These are phyloP conservation scores for Vigna radiata DNA, from an alignment of 306 rosid species.

Conservation along the genomic window DNA sequence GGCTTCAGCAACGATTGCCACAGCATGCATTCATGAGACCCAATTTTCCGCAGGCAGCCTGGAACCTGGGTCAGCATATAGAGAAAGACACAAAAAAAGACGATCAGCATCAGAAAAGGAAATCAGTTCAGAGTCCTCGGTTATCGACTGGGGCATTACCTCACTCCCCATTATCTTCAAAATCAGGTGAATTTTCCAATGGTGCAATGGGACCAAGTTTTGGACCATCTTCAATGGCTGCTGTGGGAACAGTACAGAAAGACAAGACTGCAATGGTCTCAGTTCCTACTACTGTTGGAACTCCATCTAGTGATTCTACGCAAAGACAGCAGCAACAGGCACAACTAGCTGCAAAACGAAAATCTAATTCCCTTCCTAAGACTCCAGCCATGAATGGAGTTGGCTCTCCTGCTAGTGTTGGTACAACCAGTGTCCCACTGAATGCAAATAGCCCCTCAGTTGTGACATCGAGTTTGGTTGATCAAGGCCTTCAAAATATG, in stretches of 20 bases:
- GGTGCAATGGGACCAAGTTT: slow-evolving; percentile 84
- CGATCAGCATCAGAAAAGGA: slow-evolving; percentile 78
- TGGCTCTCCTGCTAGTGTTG: slow-evolving; percentile 90
- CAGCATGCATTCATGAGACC: slow-evolving; percentile 69
- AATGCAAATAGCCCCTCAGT: slow-evolving; percentile 88
- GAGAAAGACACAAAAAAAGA: slow-evolving; percentile 89
- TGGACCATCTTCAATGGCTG: slow-evolving; percentile 62
- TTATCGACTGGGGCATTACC: slow-evolving; percentile 73
- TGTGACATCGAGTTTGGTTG: slow-evolving; percentile 66
- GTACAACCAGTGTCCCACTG: slow-evolving; percentile 64
- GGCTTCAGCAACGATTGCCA: slow-evolving; percentile 64
- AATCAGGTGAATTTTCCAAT: slow-evolving; percentile 91
- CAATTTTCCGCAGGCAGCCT: slow-evolving; percentile 72
- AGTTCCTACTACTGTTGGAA: slow-evolving; percentile 66
- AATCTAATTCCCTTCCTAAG: slow-evolving; percentile 84
- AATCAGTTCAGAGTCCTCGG: slow-evolving; percentile 84
- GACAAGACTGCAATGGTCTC: slow-evolving; percentile 75
- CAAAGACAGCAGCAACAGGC: slow-evolving; percentile 85
- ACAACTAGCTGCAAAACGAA: slow-evolving; percentile 72
- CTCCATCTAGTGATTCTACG: slow-evolving; percentile 77
- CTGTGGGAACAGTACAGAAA: slow-evolving; percentile 70
- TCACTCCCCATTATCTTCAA: slow-evolving; percentile 86
- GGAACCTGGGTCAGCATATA: slow-evolving; percentile 77
- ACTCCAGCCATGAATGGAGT: slow-evolving; percentile 79
- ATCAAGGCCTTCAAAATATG: slow-evolving; percentile 57